These are phyloP conservation scores for Leccinum imitatum DNA, from an alignment of 768 basidiomycete genomes.

Conservation along the genomic window DNA sequence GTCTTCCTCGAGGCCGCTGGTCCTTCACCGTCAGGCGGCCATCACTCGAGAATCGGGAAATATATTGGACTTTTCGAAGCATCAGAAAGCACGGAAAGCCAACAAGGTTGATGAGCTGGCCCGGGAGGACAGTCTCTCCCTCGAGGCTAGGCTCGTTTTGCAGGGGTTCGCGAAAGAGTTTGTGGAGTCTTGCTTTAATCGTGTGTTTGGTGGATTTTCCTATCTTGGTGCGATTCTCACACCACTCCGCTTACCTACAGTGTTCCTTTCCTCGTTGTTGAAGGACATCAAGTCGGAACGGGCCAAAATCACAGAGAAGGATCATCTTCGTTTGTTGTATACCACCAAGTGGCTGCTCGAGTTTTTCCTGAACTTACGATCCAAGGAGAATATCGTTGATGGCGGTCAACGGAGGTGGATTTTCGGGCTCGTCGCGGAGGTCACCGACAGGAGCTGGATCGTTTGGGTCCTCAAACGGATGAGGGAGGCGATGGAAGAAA, in stretches of 20 bases:
- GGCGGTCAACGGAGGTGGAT: conserved; percentile 44
- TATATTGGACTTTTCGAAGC: conserved; percentile 71
- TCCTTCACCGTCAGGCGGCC: conserved; percentile 86
- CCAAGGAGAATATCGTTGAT: conserved; percentile 35
- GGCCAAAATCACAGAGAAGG: conserved; percentile 91
- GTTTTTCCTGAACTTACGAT: conserved; percentile 67
- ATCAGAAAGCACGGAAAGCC: conserved; percentile 56
- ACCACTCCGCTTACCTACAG: conserved; percentile 40
- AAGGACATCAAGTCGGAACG: conserved; percentile 94
- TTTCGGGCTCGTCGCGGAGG: conserved; percentile 78
- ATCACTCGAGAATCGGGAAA: conserved; percentile 64
- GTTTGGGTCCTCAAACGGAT: conserved; percentile 89
- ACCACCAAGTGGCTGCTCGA: conserved; percentile 91
- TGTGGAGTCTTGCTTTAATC: conserved; percentile 83
- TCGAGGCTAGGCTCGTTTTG: conserved; percentile 63
- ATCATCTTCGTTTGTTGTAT: conserved; percentile 85
- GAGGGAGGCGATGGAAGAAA: conserved; percentile 87
- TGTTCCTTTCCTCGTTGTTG: conserved; percentile 80
- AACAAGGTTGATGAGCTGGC: conserved; percentile 66
- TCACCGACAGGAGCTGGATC: conserved; percentile 84
- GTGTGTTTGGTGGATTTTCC: conserved; percentile 46
- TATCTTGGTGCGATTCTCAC: conserved; percentile 19
- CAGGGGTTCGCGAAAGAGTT: conserved; percentile 72
- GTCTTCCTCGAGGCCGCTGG: conserved; percentile 50
- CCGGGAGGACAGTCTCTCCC: conserved; percentile 63